Evolutionary conservation across 306 rosid species (phyloP).

Genomic region (Cucumis hystrix): DNA sequence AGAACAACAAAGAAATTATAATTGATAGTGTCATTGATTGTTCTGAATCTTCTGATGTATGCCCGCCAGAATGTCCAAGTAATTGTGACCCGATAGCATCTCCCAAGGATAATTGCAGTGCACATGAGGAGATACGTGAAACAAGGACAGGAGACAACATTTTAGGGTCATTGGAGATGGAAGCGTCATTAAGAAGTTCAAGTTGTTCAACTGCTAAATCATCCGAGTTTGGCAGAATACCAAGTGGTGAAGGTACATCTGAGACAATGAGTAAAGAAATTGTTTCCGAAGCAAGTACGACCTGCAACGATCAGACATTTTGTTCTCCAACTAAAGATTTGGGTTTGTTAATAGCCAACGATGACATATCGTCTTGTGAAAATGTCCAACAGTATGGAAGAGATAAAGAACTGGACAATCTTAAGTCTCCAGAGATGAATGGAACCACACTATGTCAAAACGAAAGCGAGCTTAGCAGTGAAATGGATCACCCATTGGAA

Average conservation of each 20-base stretch:
- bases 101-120: slow-evolving; percentile 11
- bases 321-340: slow-evolving; percentile 17
- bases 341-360: slow-evolving; percentile 9
- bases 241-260: slow-evolving; percentile 10
- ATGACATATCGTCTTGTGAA: slow-evolving; percentile 9
- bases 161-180: slow-evolving; percentile 9
- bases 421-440: slow-evolving; percentile 13
- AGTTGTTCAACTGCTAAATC: slow-evolving; percentile 6
- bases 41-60: neutral
- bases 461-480: slow-evolving; percentile 12
- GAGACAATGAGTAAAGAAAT: slow-evolving; percentile 12
- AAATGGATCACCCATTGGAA: slow-evolving; percentile 13
- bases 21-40: slow-evolving; percentile 15
- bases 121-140: slow-evolving; percentile 16
- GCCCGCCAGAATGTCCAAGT: slow-evolving; percentile 12
- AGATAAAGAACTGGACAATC: slow-evolving; percentile 12
- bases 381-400: slow-evolving; percentile 12
- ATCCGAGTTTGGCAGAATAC: slow-evolving; percentile 1
- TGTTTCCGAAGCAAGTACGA: slow-evolving; percentile 5
- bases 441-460: slow-evolving; percentile 10
- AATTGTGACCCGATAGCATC: slow-evolving; percentile 13
- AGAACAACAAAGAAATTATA: slow-evolving; percentile 9
- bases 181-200: slow-evolving; percentile 15
- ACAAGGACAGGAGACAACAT: slow-evolving; percentile 12
- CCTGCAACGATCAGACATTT: slow-evolving; percentile 12